Conservation (phyloP, 1,139 yeast genomes). For the Pichia norvegensis region DNA sequence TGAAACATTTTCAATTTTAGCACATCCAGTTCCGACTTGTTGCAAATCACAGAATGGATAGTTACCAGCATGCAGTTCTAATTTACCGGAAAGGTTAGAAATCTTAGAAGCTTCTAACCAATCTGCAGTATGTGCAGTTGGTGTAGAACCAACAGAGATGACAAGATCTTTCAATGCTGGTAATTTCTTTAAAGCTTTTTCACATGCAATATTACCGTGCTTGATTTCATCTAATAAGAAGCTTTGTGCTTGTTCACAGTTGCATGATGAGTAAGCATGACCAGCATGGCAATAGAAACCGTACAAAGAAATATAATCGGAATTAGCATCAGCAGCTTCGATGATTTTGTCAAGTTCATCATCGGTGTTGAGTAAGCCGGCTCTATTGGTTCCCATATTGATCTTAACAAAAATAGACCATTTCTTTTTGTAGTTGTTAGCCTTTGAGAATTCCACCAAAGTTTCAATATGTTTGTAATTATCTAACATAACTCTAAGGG, state of each 20-base stretch:
- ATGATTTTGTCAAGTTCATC: slow-evolving; percentile 21
- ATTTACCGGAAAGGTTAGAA: slow-evolving; percentile 31
- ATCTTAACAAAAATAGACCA: slow-evolving; percentile 55
- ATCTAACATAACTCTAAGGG: slow-evolving; percentile 51
- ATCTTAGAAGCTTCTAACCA: slow-evolving; percentile 22
- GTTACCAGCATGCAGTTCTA: slow-evolving; percentile 78
- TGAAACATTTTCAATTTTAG: slow-evolving; percentile 42
- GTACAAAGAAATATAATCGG: slow-evolving; percentile 35
- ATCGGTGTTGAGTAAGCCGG: slow-evolving; percentile 39
- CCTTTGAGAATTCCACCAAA: slow-evolving; percentile 33
- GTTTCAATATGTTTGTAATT: slow-evolving; percentile 46
- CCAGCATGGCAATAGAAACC: slow-evolving; percentile 83
- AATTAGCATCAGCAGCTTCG: slow-evolving; percentile 23
- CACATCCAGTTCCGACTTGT: slow-evolving; percentile 61
- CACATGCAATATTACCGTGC: slow-evolving; percentile 50
- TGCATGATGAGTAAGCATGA: slow-evolving; percentile 52
- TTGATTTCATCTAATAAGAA: slow-evolving; percentile 47
- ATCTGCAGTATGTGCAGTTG: slow-evolving; percentile 55
- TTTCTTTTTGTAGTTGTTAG: slow-evolving; percentile 21
- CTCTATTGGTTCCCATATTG: slow-evolving; percentile 57
- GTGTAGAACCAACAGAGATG: slow-evolving; percentile 72
- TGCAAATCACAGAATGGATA: slow-evolving; percentile 69
- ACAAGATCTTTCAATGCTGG: slow-evolving; percentile 29
- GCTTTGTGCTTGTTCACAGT: slow-evolving; percentile 41
- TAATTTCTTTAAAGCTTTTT: slow-evolving; percentile 28